Evolutionary conservation across 805 yeast species (phyloP).

Genomic region (Danielia oregonensis): DNA sequence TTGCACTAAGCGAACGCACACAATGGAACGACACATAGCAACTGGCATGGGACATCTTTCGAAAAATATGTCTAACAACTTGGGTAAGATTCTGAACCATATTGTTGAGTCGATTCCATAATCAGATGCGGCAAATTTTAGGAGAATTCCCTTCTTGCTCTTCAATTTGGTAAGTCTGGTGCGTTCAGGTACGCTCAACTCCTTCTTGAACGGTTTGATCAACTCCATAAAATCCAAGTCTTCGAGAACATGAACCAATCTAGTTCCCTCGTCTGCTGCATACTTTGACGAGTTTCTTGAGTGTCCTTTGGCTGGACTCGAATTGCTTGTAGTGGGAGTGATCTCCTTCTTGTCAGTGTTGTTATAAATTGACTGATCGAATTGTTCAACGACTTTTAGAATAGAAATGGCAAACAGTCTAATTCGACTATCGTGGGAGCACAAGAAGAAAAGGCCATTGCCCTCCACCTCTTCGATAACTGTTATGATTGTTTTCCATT

Average conservation of each 20-base stretch:
- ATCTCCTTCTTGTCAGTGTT: constrained; percentile 27
- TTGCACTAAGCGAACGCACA: constrained; percentile 84
- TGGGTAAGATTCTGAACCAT: constrained; percentile 91
- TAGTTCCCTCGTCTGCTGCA: constrained; percentile 74
- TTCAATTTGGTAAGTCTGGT: constrained; percentile 63
- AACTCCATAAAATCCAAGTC: constrained; percentile 63
- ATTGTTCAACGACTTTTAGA: constrained; percentile 72
- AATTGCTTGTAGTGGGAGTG: constrained; percentile 15
- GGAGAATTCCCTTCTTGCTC: constrained; percentile 63
- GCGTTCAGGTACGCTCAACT: constrained; percentile 72
- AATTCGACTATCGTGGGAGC: constrained; percentile 78
- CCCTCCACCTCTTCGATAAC: constrained; percentile 95
- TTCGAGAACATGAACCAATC: constrained; percentile 75
- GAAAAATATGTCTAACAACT: constrained; percentile 64
- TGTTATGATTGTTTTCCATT: constrained; percentile 74
- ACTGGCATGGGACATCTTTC: constrained; percentile 87
- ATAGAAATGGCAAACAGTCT: constrained; percentile 75
- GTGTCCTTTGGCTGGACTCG: constrained; percentile 30
- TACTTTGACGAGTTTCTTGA: constrained; percentile 63
- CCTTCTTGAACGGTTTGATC: constrained; percentile 47
- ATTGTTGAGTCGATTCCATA: constrained; percentile 94
- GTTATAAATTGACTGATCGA: constrained; percentile 78
- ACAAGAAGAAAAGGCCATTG: constrained; percentile 84
- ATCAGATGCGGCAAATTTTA: constrained; percentile 80
- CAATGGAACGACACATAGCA: constrained; percentile 87